Evolutionary conservation across 2,329 filamentous ascomycete genomes (phyloP), one percentile per base, ranked within the genome.

Genomic region (Sclerotinia borealis): DNA sequence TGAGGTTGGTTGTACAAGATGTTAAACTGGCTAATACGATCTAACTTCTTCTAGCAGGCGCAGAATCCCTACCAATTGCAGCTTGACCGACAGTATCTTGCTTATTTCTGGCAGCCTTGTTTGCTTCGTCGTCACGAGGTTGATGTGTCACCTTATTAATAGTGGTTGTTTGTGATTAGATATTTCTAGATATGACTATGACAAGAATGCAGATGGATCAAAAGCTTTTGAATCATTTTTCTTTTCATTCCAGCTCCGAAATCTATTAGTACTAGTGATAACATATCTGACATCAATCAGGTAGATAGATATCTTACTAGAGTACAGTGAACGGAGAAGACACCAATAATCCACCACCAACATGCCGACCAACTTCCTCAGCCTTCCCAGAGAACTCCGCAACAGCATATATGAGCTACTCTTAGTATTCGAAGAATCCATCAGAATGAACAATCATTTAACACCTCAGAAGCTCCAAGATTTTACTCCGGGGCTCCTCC

Each of bases 401-500:
- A 52, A 63, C 27, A 63, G 25, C 8, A 55, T 64, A 41, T 64
- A 63, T 47, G 49, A 63, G 43, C 51, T 36, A 2, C 37, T 54
- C 10, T 47, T 63, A 15, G 22, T 59, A 4, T 19, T 11, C 31
- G 15, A 51, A 61, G 22, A 27, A 10, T 25, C 25, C 17, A 34
- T 51, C 10, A 39, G 9, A 9, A 17, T 39, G 9, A 17, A 9
- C 9, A 39, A 9, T 6, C 17, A 29, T 11, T 34, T 11, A 11
- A 3, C 10, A 34, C 29, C 36, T 59, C 25, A 2, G 27, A 19
- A 45, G 15, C n/a, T 8, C 37, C 37, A 22, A 25, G 25, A 34
- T 19, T 41, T 64, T 15, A 65, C 64, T 29, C 36, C 25, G 9
- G 59, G 56, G 31, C 66, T 71, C 45, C 64, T 71, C 29, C 36